phyloP scores from a whole-genome alignment of 2,329 filamentous ascomycete species.

The Biscogniauxia mediterranea region DNA sequence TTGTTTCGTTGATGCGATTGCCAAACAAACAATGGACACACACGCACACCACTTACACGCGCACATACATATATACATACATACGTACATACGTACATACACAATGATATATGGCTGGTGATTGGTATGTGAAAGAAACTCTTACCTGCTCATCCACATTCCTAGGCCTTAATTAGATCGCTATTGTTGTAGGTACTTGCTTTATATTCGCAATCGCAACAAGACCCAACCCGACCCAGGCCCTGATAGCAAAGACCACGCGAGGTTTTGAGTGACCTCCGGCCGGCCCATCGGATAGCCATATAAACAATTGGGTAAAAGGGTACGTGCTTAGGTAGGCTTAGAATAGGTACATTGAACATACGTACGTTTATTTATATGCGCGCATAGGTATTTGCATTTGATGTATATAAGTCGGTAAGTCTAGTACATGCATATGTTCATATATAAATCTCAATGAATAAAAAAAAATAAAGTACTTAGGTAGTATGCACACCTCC shows the following conservation, averaged over 20 bases:
- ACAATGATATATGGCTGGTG: slow-evolving; percentile 1
- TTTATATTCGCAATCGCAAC: neutral
- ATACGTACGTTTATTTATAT: no score
- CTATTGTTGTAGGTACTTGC: neutral
- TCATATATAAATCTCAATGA: neutral
- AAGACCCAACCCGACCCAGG: neutral
- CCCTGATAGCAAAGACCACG: neutral
- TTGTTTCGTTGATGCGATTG: neutral
- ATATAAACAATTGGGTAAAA: neutral
- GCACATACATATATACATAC: neutral
- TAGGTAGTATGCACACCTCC: no score
- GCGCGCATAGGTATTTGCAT: no score
- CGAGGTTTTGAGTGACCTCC: neutral
- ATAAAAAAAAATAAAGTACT: neutral
- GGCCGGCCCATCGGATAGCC: no score
- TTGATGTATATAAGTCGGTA: no score
- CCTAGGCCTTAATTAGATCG: neutral
- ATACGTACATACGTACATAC: no score
- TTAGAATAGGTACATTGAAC: neutral
- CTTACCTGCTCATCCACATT: neutral
- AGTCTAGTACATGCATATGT: neutral
- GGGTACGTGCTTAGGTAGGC: neutral
- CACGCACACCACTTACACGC: slow-evolving; percentile 4
- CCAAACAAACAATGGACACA: slow-evolving; percentile 15
- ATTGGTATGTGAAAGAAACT: neutral